Conservation (phyloP, 352 stramenopile species). For the Blastocystis sp. region DNA sequence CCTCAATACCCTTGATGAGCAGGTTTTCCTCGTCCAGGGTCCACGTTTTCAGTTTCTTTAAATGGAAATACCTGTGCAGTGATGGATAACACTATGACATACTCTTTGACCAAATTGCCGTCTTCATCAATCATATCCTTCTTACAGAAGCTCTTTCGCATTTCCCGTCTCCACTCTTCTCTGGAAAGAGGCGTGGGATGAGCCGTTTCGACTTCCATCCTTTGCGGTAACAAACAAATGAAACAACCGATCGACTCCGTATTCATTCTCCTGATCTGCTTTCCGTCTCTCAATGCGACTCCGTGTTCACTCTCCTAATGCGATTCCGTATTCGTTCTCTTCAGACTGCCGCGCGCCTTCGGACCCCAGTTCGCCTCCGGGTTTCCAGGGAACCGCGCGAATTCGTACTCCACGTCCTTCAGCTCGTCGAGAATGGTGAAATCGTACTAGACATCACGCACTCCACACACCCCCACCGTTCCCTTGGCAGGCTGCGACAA, state of each 20-base stretch:
- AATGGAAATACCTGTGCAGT: conserved; percentile 44
- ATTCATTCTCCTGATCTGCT: too few relatives aligned
- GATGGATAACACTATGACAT: not conserved
- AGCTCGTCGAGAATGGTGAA: conserved; percentile 80
- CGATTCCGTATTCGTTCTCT: conserved; percentile 75
- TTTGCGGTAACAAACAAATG: conserved; percentile 38
- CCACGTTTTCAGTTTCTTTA: conserved; percentile 69
- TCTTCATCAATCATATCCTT: conserved; percentile 53
- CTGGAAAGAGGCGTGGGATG: not conserved
- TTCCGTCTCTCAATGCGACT: too few relatives aligned
- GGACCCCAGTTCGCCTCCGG: conserved; percentile 94
- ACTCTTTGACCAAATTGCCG: conserved; percentile 70
- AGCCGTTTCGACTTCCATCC: not conserved
- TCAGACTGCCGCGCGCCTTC: conserved; percentile 80
- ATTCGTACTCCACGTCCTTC: conserved; percentile 80
- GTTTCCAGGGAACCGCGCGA: conserved; percentile 90
- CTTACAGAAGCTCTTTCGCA: conserved; percentile 37
- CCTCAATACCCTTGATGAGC: conserved; percentile 49
- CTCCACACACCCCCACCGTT: not conserved
- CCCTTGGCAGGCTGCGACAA: conserved; percentile 22
- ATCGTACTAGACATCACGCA: conserved; percentile 53
- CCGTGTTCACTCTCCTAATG: conserved; percentile 82
- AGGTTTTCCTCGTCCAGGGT: conserved; percentile 47
- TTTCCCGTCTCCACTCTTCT: conserved; percentile 8
- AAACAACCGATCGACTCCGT: too few relatives aligned